Base-by-base conservation (phyloP, 306 rosid species). In the Luffa aegyptiaca region DNA sequence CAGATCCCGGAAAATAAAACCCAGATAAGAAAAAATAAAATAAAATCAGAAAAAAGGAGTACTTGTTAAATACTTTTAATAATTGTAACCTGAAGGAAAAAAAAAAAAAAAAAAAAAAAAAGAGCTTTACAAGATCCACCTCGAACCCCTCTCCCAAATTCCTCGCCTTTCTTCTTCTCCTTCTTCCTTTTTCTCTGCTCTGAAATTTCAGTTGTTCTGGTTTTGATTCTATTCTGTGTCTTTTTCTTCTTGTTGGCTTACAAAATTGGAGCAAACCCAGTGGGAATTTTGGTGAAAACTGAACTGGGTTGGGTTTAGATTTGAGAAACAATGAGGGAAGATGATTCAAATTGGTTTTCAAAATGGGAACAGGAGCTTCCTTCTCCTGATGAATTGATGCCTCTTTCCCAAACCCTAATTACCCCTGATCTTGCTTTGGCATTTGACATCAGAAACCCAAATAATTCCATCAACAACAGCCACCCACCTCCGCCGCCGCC, bases 341-440 rank as follows among this genome's bases (percentile, higher is more conserved):
- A 95, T 0, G 97, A 95, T 45, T 89, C 98, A 0, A 95, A 87
- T 85, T 92, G 97, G 98, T 95, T 92, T 77, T 75, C 92, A 8
- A 77, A 86, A 83, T 92, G 98, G 97, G 97, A 91, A 65, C 92
- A 92, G 45, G 86, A 91, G 42, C 97, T 95, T 0, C 98, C 98
- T 0, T 41, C 96, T 1, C 97, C 88, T 1, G 92, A 89, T 0
- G 97, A 95, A 66, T 89, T 92, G 56, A 95, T 92, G 90, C 95
- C 97, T 10, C 82, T 95, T 26, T 90, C 97, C 21, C 98, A 92
- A 88, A 91, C 97, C 97, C 97, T 95, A 77, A 95, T 95, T 72
- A 90, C 97, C 0, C 96, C 92, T 78, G 93, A 95, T 92, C 98
- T 95, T 9, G 98, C 98, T 79, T 10, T 95, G 7, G 97, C 97